Evolutionary conservation across 2,329 filamentous ascomycete genomes (phyloP).

Genomic region (Trichoderma koningiopsis): DNA sequence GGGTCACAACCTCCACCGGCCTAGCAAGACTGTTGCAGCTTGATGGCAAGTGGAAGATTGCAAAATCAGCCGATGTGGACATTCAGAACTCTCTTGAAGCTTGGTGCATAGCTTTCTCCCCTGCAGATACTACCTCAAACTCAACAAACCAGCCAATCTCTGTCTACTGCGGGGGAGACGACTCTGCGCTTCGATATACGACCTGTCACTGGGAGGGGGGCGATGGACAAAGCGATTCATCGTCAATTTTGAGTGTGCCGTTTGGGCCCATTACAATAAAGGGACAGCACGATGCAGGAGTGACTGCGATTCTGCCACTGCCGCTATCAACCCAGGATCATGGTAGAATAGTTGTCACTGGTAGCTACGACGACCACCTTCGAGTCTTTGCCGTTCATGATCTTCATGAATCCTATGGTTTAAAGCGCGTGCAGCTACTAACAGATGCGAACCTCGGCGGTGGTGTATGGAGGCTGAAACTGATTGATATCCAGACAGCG

Average conservation of each 20-base stretch:
- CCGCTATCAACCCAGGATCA: conserved; percentile 44
- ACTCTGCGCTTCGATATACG: conserved; percentile 60
- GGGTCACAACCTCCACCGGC: conserved; percentile 71
- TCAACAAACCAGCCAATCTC: conserved; percentile 35
- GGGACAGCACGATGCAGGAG: conserved; percentile 71
- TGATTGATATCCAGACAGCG: conserved; percentile 46
- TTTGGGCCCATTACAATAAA: conserved; percentile 43
- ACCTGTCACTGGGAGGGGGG: conserved; percentile 34
- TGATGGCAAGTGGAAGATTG: conserved; percentile 45
- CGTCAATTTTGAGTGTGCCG: conserved; percentile 28
- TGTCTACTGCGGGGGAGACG: conserved; percentile 74
- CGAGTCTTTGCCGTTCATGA: conserved; percentile 63
- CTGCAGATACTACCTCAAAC: conserved; percentile 31
- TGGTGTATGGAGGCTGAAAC: conserved; percentile 84
- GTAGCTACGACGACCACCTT: conserved; percentile 87
- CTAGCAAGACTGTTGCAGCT: conserved; percentile 59
- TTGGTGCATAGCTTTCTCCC: conserved; percentile 69
- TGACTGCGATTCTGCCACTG: conserved; percentile 82
- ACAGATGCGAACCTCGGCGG: conserved; percentile 69
- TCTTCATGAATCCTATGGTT: conserved; percentile 43
- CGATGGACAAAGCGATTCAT: conserved; percentile 26
- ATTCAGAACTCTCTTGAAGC: conserved; percentile 65
- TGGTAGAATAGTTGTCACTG: conserved; percentile 70
- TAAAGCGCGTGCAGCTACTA: conserved; percentile 54
- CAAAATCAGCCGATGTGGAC: conserved; percentile 41